phyloP scores from a whole-genome alignment of 2,329 filamentous ascomycete genomes.

The Epichloe aotearoae region DNA sequence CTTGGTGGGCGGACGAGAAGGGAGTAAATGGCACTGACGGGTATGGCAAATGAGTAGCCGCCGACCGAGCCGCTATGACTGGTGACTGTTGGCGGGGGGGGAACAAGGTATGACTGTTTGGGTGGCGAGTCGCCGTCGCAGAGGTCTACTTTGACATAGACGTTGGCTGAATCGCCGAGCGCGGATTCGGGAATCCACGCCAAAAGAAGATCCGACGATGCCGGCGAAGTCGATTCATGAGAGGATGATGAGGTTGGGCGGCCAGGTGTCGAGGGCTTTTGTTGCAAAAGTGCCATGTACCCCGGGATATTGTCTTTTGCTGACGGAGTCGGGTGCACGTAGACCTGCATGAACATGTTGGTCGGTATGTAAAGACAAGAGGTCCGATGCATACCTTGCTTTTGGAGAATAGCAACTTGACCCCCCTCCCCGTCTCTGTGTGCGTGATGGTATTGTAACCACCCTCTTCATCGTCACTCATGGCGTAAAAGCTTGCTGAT shows the following conservation, averaged over 20 bases:
- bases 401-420: conserved; percentile 90
- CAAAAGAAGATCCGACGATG: conserved; percentile 64
- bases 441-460: conserved; percentile 92
- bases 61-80: conserved; percentile 58
- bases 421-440: conserved; percentile 61
- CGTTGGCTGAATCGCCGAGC: conserved; percentile 71
- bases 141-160: conserved; percentile 92
- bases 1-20: conserved; percentile 83
- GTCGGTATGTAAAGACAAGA: background rate
- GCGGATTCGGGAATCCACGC: conserved; percentile 89
- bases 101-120: conserved; percentile 78
- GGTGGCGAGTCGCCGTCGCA: conserved; percentile 69
- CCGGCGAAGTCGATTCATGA: conserved; percentile 26
- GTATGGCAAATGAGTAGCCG: conserved; percentile 82
- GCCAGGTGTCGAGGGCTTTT: conserved; percentile 47
- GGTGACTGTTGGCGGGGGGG: conserved; percentile 77
- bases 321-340: conserved; percentile 86
- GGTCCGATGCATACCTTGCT: conserved; percentile 58
- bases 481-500: conserved; percentile 34
- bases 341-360: conserved; percentile 47
- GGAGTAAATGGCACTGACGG: conserved; percentile 81
- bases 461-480: conserved; percentile 92
- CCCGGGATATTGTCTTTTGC: conserved; percentile 92
- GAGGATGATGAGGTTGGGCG: conserved; percentile 22
- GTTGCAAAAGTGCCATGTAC: conserved; percentile 85